Evolutionary conservation across 352 stramenopile genomes (phyloP).

Genomic region (Phytopythium litorale): DNA sequence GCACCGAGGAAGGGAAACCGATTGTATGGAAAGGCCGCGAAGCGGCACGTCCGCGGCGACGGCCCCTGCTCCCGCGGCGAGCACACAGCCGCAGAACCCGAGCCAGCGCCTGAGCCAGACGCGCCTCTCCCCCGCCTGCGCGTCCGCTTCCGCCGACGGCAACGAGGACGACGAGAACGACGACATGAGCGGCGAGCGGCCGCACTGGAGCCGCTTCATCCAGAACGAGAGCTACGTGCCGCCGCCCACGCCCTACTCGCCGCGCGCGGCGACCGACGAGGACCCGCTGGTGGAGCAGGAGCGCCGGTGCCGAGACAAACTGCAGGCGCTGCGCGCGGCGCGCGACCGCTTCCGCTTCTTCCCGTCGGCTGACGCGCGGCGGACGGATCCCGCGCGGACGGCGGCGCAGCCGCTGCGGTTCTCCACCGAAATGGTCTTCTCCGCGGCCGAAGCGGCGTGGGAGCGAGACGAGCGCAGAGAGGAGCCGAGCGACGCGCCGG

Average conservation of each 20-base stretch:
- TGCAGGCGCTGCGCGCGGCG: slow-evolving; percentile 48
- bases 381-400: not conserved
- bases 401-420: slow-evolving; percentile 35
- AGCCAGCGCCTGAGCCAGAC: not conserved
- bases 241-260: slow-evolving; percentile 68
- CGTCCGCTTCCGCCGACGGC: not conserved
- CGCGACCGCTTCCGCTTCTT: slow-evolving; percentile 44
- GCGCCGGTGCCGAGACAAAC: slow-evolving; percentile 52
- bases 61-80: not conserved
- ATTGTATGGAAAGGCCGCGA: slow-evolving; percentile 4
- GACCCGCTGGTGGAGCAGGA: slow-evolving; percentile 60
- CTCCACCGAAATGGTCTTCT: slow-evolving; percentile 52
- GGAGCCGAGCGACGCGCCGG: not conserved
- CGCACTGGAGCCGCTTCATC: slow-evolving; percentile 39
- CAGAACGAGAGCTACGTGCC: slow-evolving; percentile 56
- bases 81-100: not conserved
- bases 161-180: slow-evolving; percentile 6
- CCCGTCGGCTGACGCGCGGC: slow-evolving; percentile 6
- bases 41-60: not conserved
- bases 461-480: not conserved
- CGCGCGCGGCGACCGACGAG: slow-evolving; percentile 36
- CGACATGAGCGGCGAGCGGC: slow-evolving; percentile 8
- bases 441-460: slow-evolving; percentile 22
- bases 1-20: not conserved
- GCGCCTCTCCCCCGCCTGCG: not conserved